phyloP scores from a whole-genome alignment of 352 stramenopile species.

The Thalassiosira livingstoniorum region DNA sequence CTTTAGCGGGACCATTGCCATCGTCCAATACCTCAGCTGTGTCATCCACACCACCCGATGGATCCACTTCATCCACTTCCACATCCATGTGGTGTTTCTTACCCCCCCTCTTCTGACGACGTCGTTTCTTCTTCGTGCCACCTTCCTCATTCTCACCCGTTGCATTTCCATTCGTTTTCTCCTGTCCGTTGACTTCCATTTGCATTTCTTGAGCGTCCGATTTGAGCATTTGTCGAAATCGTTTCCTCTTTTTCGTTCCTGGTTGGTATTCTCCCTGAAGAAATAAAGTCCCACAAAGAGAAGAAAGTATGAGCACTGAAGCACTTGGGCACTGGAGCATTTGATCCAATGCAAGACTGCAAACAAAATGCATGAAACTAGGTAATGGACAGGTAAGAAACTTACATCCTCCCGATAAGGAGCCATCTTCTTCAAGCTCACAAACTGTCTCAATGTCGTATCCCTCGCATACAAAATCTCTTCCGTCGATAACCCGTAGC shows the following conservation, averaged over 20 bases:
- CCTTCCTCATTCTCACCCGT: slow-evolving; percentile 26
- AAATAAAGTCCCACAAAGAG: neutral
- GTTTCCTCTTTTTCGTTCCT: slow-evolving; percentile 73
- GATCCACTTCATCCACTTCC: slow-evolving; percentile 25
- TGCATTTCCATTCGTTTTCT: slow-evolving; percentile 19
- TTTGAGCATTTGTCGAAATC: slow-evolving; percentile 80
- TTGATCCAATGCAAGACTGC: too few species aligned
- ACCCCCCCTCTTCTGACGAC: slow-evolving; percentile 55
- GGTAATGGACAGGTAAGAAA: neutral
- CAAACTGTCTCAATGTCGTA: slow-evolving; percentile 94
- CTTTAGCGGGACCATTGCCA: slow-evolving; percentile 34
- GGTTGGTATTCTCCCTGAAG: slow-evolving; percentile 64
- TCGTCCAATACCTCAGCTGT: slow-evolving; percentile 6
- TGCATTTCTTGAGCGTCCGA: slow-evolving; percentile 63
- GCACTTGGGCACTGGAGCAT: neutral
- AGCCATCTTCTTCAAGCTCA: slow-evolving; percentile 97
- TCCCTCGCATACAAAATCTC: slow-evolving; percentile 98
- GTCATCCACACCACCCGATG: neutral
- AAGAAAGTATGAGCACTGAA: neutral
- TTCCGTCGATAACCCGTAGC: slow-evolving; percentile 95
- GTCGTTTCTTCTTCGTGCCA: slow-evolving; percentile 63
- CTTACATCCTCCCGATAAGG: slow-evolving; percentile 88
- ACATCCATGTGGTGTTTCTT: slow-evolving; percentile 39
- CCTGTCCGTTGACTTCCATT: slow-evolving; percentile 14
- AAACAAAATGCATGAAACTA: too few species aligned